A percentile compares a stretch with the other conserved stretches of the same genome.
Conservation (phyloP, 2,329 filamentous ascomycete genomes). For the Fusarium foetens region DNA sequence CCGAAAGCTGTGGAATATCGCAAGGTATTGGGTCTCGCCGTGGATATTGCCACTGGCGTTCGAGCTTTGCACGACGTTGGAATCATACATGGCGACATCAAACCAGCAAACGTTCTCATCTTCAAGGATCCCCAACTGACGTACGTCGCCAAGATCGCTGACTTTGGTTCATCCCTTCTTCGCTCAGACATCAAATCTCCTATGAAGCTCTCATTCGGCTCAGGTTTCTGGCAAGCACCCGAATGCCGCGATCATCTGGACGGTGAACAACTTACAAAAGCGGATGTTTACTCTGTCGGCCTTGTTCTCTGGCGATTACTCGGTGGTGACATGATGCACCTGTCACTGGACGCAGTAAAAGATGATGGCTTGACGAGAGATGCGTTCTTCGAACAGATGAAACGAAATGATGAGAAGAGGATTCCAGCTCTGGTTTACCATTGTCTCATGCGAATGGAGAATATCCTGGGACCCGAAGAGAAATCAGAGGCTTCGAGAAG, state of each 20-base stretch:
- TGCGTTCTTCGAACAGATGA: background rate
- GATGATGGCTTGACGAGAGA: background rate
- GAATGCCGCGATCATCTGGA: background rate
- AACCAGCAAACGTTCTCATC: background rate
- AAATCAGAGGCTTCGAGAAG: background rate
- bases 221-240: background rate
- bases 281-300: background rate
- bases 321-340: background rate
- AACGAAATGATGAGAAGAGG: background rate
- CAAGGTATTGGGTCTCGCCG: background rate
- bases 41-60: fast-evolving
- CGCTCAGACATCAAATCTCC: background rate
- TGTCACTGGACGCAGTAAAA: background rate
- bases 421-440: background rate
- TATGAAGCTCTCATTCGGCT: background rate
- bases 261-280: background rate
- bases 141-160: background rate
- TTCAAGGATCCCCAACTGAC: background rate
- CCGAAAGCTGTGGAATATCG: background rate
- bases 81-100: background rate
- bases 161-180: background rate
- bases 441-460: background rate
- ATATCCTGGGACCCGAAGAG: fast-evolving
- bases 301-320: background rate
- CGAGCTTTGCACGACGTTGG: background rate